Conservation (phyloP, 1,284 basidiomycete species). For the Pisolithus thermaeus region DNA sequence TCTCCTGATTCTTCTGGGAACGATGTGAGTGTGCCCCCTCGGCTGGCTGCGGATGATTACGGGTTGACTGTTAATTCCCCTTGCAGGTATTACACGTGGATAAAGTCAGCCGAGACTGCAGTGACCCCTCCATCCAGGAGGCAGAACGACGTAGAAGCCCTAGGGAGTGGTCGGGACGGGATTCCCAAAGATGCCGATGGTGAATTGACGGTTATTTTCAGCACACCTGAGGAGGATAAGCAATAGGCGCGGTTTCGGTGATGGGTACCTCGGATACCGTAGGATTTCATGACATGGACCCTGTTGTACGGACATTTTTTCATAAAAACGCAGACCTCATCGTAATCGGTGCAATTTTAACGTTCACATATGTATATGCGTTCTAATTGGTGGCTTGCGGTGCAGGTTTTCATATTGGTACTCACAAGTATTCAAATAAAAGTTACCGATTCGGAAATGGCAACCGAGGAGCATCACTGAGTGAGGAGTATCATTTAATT, state of each 20-base stretch:
- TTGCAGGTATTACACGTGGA: conserved; percentile 60
- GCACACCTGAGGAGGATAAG: conserved; percentile 21
- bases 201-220: conserved; percentile 23
- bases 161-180: conserved; percentile 14
- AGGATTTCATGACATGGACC: too few species aligned
- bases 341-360: too few species aligned
- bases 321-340: too few species aligned
- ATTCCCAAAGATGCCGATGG: conserved; percentile 8
- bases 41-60: conserved; percentile 1
- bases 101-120: conserved; percentile 46
- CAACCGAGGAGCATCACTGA: too few species aligned
- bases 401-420: too few species aligned
- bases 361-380: too few species aligned
- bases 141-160: conserved; percentile 38
- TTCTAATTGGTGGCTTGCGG: too few species aligned
- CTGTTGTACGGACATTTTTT: too few species aligned
- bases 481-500: too few species aligned
- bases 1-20: conserved; percentile 54
- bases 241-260: not conserved
- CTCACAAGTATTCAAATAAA: too few species aligned
- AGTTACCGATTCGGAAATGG: too few species aligned
- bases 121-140: conserved; percentile 25
- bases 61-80: conserved; percentile 1
- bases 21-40: conserved; percentile 39
- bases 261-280: not conserved